Evolutionary conservation across 2,329 filamentous ascomycete species (phyloP).

Genomic region (Ciborinia camelliae): DNA sequence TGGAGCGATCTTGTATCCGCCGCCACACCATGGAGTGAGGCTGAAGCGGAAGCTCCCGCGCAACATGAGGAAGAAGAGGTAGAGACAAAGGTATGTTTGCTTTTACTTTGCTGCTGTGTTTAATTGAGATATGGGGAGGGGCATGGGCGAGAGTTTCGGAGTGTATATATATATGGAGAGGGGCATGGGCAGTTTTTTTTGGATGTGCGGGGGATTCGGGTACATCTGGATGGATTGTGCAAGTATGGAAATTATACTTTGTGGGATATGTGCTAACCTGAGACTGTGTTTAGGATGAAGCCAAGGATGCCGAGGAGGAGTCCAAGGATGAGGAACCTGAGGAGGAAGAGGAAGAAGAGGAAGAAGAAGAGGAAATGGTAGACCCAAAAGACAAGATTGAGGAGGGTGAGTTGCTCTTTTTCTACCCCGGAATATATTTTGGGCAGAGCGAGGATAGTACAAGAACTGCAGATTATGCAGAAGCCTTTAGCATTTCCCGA

Average conservation of each 20-base stretch:
- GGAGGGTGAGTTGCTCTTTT: constrained; percentile 68
- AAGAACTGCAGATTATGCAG: neutral
- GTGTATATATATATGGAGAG: too few relatives aligned
- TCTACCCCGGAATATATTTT: neutral
- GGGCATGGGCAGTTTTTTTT: neutral
- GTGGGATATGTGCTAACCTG: neutral
- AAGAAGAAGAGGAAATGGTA: constrained; percentile 71
- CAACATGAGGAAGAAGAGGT: constrained; percentile 48
- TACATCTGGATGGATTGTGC: neutral
- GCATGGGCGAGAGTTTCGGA: neutral
- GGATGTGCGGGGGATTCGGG: constrained; percentile 10
- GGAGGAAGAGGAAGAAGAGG: constrained; percentile 53
- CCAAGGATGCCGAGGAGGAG: constrained; percentile 40
- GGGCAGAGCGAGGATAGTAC: neutral
- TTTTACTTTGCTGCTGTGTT: neutral
- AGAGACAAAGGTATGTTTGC: constrained; percentile 25
- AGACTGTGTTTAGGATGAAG: constrained; percentile 33
- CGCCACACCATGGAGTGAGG: constrained; percentile 61
- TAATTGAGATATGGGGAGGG: neutral
- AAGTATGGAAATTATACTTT: neutral
- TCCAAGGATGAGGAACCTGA: constrained; percentile 42
- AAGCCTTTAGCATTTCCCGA: neutral
- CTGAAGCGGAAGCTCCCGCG: constrained; percentile 58
- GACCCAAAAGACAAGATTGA: constrained; percentile 87
- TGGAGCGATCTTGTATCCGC: constrained; percentile 63